phyloP scores from a whole-genome alignment of 2,329 filamentous ascomycete genomes.

The Setomelanomma holmii region DNA sequence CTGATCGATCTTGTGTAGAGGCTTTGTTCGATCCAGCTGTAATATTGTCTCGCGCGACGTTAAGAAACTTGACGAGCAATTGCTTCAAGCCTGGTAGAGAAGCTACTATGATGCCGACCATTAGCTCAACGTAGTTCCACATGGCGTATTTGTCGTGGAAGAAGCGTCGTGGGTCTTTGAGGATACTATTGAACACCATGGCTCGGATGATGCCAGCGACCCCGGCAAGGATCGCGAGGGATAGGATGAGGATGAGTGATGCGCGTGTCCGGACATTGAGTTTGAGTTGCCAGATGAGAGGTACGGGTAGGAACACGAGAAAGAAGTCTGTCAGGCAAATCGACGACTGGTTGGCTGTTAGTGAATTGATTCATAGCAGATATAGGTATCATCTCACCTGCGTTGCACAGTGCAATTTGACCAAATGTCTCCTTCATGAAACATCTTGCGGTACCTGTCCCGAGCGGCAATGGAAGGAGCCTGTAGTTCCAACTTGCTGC shows the following conservation, averaged over 20 bases:
- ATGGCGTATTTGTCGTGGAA: background rate
- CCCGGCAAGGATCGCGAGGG: constrained; percentile 50
- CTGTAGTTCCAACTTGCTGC: no score
- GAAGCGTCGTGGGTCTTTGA: background rate
- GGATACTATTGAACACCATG: background rate
- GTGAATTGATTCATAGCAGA: background rate
- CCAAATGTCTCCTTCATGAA: no score
- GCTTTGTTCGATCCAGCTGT: background rate
- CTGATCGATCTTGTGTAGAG: constrained; percentile 1
- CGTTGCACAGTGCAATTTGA: background rate
- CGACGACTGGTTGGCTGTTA: constrained; percentile 38
- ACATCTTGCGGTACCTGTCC: no score
- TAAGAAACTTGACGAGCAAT: background rate
- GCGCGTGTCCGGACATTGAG: constrained; percentile 52
- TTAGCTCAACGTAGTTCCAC: background rate
- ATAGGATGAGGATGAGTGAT: constrained; percentile 43
- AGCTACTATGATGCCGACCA: background rate
- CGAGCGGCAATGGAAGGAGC: no score
- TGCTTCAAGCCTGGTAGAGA: background rate
- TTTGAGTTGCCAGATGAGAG: constrained; percentile 51
- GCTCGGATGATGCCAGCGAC: constrained; percentile 52
- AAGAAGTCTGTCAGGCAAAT: constrained; percentile 48
- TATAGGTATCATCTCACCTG: background rate
- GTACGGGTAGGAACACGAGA: constrained; percentile 52
- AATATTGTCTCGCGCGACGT: background rate